phyloP scores from a whole-genome alignment of 2,329 filamentous ascomycete genomes.

The Thermomyces lanuginosus region DNA sequence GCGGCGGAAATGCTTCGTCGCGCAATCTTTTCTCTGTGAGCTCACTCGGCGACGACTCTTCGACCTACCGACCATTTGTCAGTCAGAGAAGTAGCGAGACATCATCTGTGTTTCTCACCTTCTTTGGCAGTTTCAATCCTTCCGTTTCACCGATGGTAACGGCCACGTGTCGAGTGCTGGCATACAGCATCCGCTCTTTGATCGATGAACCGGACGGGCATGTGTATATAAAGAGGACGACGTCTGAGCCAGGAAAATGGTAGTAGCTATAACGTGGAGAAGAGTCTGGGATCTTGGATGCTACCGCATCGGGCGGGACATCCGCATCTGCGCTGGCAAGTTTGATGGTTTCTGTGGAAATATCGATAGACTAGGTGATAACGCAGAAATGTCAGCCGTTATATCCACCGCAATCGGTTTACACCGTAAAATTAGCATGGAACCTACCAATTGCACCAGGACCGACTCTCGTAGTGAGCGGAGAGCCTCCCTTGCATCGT shows the following conservation, averaged over 20 bases:
- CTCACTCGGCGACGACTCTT: constrained; percentile 43
- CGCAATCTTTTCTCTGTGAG: constrained; percentile 36
- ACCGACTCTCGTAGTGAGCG: constrained; percentile 20
- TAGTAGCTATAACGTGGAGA: constrained; percentile 48
- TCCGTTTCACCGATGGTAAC: constrained; percentile 38
- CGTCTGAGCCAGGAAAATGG: constrained; percentile 32
- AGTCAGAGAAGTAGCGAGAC: constrained; percentile 9
- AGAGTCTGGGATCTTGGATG: constrained; percentile 31
- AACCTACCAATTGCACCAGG: constrained; percentile 36
- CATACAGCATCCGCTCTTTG: constrained; percentile 51
- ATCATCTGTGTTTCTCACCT: constrained; percentile 18
- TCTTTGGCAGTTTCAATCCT: constrained; percentile 42
- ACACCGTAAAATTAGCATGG: constrained; percentile 5
- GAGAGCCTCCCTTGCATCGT: constrained; percentile 38
- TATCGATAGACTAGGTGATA: constrained; percentile 21
- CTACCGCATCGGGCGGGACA: constrained; percentile 29
- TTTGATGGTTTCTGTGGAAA: constrained; percentile 38
- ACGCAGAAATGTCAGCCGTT: constrained; percentile 11
- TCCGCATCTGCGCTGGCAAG: constrained; percentile 32
- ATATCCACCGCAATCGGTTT: constrained; percentile 1
- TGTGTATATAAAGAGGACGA: constrained; percentile 47
- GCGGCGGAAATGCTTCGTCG: constrained; percentile 37
- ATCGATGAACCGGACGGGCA: constrained; percentile 45
- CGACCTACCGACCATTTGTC: constrained; percentile 26
- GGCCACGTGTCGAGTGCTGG: constrained; percentile 40